Evolutionary conservation across 768 basidiomycete species (phyloP).

Genomic region (Ramaria sp.): DNA sequence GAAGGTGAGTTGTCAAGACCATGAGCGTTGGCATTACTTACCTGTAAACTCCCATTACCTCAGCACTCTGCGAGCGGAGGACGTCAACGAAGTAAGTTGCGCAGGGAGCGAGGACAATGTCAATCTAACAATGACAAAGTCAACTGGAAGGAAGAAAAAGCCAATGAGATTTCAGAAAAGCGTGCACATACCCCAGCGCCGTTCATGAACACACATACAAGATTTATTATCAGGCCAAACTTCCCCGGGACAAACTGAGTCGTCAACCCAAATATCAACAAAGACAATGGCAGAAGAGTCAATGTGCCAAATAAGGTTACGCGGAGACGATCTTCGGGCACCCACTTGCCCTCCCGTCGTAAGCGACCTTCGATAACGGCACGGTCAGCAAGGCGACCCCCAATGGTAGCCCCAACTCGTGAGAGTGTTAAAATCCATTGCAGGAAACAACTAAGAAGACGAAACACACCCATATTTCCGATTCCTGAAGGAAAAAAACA

Average conservation of each 20-base stretch:
- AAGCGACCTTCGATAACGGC: slow-evolving; percentile 38
- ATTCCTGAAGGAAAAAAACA: slow-evolving; percentile 4
- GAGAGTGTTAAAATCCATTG: neutral
- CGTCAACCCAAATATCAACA: slow-evolving; percentile 38
- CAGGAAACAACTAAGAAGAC: neutral
- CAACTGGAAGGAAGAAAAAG: neutral
- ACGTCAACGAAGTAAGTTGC: slow-evolving; percentile 52
- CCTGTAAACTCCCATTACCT: slow-evolving; percentile 48
- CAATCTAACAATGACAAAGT: slow-evolving; percentile 29
- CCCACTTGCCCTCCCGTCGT: slow-evolving; percentile 45
- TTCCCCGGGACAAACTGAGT: slow-evolving; percentile 39
- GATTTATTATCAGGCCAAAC: slow-evolving; percentile 38
- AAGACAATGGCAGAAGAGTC: slow-evolving; percentile 41
- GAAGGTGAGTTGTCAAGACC: too few relatives aligned
- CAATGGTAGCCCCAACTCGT: slow-evolving; percentile 50
- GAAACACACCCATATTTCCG: slow-evolving; percentile 1
- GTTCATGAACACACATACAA: slow-evolving; percentile 51
- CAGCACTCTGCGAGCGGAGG: slow-evolving; percentile 49
- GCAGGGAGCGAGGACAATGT: slow-evolving; percentile 43
- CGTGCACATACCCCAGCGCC: slow-evolving; percentile 43
- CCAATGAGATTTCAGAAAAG: neutral
- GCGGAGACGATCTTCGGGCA: slow-evolving; percentile 59
- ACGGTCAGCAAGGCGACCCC: slow-evolving; percentile 49
- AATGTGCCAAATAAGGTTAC: slow-evolving; percentile 37
- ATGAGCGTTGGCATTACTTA: slow-evolving; percentile 13